phyloP scores from a whole-genome alignment of 1,139 yeast species.

The Yamadazyma conglobata region DNA sequence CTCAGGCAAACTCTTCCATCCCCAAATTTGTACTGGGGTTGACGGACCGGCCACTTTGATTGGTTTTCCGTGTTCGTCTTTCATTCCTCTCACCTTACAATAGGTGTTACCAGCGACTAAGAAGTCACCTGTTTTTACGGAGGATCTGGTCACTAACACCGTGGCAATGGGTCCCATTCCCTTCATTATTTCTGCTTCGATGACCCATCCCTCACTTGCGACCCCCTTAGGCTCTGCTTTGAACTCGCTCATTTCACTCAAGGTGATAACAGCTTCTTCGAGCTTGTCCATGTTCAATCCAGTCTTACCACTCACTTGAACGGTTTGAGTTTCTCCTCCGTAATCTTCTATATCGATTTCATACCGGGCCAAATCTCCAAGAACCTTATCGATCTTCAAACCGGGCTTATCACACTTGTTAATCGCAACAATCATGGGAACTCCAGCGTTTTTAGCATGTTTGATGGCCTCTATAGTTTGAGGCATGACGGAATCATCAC shows the following conservation, averaged over 20 bases:
- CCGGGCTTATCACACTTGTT: conserved; percentile 88
- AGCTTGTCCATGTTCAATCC: conserved; percentile 80
- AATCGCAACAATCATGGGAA: conserved; percentile 85
- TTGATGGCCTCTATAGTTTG: conserved; percentile 95
- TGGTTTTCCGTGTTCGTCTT: conserved; percentile 66
- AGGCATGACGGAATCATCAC: conserved; percentile 97
- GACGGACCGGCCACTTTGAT: conserved; percentile 78
- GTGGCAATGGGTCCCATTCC: conserved; percentile 89
- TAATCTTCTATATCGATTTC: conserved; percentile 87
- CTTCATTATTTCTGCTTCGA: conserved; percentile 80
- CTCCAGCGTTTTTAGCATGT: conserved; percentile 82
- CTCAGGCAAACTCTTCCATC: conserved; percentile 92
- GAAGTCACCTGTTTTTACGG: conserved; percentile 63
- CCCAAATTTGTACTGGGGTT: conserved; percentile 86
- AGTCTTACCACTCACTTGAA: conserved; percentile 83
- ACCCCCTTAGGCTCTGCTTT: conserved; percentile 57
- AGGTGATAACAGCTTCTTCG: conserved; percentile 83
- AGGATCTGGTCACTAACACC: conserved; percentile 75
- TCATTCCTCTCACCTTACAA: conserved; percentile 82
- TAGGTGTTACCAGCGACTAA: conserved; percentile 83
- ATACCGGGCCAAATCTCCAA: conserved; percentile 70
- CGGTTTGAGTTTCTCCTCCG: conserved; percentile 94
- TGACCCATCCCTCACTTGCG: conserved; percentile 80
- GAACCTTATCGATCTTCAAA: conserved; percentile 67
- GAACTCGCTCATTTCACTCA: conserved; percentile 80